phyloP scores from a whole-genome alignment of 768 basidiomycete genomes.

The Psilocybe cubensis region DNA sequence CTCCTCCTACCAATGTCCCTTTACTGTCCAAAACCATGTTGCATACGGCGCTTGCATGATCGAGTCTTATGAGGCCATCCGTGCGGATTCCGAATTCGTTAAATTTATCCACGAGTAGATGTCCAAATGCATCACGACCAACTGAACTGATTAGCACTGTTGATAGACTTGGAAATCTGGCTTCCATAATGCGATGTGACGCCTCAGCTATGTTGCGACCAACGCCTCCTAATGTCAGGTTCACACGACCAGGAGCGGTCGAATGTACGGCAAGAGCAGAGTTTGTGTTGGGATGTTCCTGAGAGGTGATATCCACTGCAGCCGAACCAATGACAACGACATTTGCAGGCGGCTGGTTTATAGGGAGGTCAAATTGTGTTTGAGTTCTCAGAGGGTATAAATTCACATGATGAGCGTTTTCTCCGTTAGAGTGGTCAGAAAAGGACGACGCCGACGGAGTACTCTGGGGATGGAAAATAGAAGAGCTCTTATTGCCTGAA shows the following conservation, averaged over 20 bases:
- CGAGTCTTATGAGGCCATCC: slow-evolving; percentile 64
- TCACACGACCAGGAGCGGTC: slow-evolving; percentile 80
- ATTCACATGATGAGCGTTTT: slow-evolving; percentile 1
- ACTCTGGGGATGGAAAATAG: not conserved
- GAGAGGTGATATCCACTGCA: slow-evolving; percentile 87
- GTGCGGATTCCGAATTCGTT: slow-evolving; percentile 71
- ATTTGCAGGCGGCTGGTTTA: slow-evolving; percentile 38
- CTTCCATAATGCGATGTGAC: slow-evolving; percentile 63
- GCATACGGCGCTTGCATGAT: slow-evolving; percentile 75
- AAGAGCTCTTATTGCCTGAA: not conserved
- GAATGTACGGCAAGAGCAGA: slow-evolving; percentile 52
- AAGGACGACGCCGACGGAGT: not conserved
- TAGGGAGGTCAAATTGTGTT: not conserved
- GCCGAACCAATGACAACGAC: slow-evolving; percentile 84
- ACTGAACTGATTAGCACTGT: slow-evolving; percentile 76
- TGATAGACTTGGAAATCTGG: slow-evolving; percentile 35
- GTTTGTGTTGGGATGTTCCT: slow-evolving; percentile 34
- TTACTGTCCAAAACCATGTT: slow-evolving; percentile 77
- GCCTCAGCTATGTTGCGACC: slow-evolving; percentile 96
- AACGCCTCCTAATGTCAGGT: slow-evolving; percentile 83
- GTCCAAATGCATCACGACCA: slow-evolving; percentile 79
- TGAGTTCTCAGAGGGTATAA: not conserved
- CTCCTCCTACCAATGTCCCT: slow-evolving; percentile 79
- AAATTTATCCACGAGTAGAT: slow-evolving; percentile 62
- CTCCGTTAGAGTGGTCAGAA: not conserved